A percentile compares a stretch with the other conserved stretches of the same genome.
phyloP scores from a whole-genome alignment of 495 filamentous ascomycete genomes.

The Penicillium pulvis region DNA sequence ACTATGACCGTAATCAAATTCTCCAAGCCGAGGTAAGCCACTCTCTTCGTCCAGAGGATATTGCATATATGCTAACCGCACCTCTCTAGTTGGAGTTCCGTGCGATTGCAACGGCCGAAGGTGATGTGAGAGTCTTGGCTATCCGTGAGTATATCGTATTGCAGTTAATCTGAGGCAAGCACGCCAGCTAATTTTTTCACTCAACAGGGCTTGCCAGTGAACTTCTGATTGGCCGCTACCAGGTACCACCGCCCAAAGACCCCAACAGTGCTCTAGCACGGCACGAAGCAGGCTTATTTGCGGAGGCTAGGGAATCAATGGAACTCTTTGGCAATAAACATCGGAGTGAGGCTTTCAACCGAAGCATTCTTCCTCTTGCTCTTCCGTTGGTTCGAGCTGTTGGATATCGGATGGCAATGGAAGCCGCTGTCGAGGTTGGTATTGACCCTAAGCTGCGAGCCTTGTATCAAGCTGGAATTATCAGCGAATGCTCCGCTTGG shows the following conservation, averaged over 20 bases:
- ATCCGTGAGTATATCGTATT: conserved; percentile 20
- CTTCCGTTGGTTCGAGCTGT: conserved; percentile 32
- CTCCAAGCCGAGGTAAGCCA: neutral
- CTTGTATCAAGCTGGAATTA: conserved; percentile 33
- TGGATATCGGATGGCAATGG: conserved; percentile 40
- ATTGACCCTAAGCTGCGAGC: conserved; percentile 25
- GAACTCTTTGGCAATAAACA: conserved; percentile 14
- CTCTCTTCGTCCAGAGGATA: neutral
- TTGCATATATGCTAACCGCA: neutral
- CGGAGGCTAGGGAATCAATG: conserved; percentile 19
- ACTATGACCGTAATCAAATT: conserved; percentile 33
- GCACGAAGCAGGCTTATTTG: conserved; percentile 34
- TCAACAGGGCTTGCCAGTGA: conserved; percentile 33
- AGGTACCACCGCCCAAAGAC: conserved; percentile 26
- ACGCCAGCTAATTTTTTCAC: neutral
- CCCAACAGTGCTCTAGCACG: conserved; percentile 26
- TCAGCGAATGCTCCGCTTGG: conserved; percentile 8
- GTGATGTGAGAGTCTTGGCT: conserved; percentile 33
- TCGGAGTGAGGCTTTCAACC: conserved; percentile 33
- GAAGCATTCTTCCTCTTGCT: conserved; percentile 28
- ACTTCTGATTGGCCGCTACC: conserved; percentile 35
- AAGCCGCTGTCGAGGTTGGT: conserved; percentile 29
- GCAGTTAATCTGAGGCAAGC: too few species aligned
- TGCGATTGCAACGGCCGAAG: conserved; percentile 32
- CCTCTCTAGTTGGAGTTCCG: conserved; percentile 17